phyloP scores from a whole-genome alignment of 495 filamentous ascomycete genomes.

The Neurospora sp. region DNA sequence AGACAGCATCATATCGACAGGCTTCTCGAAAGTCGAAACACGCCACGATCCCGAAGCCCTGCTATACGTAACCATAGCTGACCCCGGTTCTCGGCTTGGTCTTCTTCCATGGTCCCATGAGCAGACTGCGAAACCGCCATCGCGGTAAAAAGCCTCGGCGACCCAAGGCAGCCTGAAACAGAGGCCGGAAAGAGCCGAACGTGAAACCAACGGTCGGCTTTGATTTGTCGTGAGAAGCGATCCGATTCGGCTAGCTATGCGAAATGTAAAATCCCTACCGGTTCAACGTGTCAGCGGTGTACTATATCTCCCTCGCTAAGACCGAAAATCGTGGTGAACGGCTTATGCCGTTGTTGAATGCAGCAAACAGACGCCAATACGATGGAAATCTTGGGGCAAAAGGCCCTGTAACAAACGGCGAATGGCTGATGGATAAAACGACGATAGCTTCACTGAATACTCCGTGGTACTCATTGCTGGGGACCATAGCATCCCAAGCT shows the following conservation, averaged over 20 bases:
- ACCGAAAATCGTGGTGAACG: not conserved
- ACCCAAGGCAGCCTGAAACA: not conserved
- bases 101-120: not conserved
- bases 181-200: not conserved
- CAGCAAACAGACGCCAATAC: not conserved
- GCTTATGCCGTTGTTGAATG: not conserved
- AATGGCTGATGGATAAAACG: not conserved
- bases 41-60: not conserved
- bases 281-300: not conserved
- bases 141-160: not conserved
- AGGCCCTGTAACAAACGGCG: not conserved
- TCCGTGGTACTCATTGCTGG: not conserved
- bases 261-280: not conserved
- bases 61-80: not conserved
- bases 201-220: not conserved
- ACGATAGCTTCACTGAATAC: not conserved
- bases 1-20: not conserved
- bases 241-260: not conserved
- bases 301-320: not conserved
- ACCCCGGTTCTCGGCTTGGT: not conserved
- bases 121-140: not conserved
- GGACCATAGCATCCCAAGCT: not conserved
- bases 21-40: not conserved
- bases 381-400: not conserved
- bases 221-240: not conserved